phyloP scores from a whole-genome alignment of 169 alveolate genomes.

The Cryptosporidium felis region DNA sequence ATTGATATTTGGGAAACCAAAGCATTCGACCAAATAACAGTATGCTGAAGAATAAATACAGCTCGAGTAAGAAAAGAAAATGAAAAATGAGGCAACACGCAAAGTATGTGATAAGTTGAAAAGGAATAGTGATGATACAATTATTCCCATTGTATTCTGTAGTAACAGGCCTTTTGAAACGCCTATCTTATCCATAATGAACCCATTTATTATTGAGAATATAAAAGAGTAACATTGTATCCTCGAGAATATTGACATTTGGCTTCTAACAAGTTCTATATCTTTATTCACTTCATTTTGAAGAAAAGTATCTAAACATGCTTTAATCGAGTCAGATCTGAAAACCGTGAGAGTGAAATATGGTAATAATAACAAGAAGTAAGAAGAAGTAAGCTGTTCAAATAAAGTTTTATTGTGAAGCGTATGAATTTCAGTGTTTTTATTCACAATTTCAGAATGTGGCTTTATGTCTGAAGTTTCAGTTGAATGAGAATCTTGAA shows the following conservation, averaged over 20 bases:
- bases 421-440: no score
- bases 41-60: slow-evolving; percentile 64
- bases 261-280: slow-evolving; percentile 12
- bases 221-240: slow-evolving; percentile 55
- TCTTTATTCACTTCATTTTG: not conserved
- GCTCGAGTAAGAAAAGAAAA: slow-evolving; percentile 43
- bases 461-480: no score
- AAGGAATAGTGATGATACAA: slow-evolving; percentile 37
- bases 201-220: slow-evolving; percentile 56
- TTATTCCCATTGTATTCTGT: slow-evolving; percentile 48
- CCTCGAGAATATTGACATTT: slow-evolving; percentile 56
- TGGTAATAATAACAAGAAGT: slow-evolving; percentile 26
- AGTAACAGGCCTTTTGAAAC: slow-evolving; percentile 42
- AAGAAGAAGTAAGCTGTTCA: slow-evolving; percentile 40
- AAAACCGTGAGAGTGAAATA: slow-evolving; percentile 62
- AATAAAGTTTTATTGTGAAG: slow-evolving; percentile 11
- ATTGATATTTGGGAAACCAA: slow-evolving; percentile 65
- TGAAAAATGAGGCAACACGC: slow-evolving; percentile 24
- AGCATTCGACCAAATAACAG: slow-evolving; percentile 64
- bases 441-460: no score
- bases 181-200: slow-evolving; percentile 63
- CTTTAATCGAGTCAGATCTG: slow-evolving; percentile 64
- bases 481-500: not conserved
- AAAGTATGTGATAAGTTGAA: not conserved
- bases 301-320: slow-evolving; percentile 48